Base-by-base conservation (phyloP, 2,329 filamentous ascomycete species). In the Diaporthe citrichinensis region DNA sequence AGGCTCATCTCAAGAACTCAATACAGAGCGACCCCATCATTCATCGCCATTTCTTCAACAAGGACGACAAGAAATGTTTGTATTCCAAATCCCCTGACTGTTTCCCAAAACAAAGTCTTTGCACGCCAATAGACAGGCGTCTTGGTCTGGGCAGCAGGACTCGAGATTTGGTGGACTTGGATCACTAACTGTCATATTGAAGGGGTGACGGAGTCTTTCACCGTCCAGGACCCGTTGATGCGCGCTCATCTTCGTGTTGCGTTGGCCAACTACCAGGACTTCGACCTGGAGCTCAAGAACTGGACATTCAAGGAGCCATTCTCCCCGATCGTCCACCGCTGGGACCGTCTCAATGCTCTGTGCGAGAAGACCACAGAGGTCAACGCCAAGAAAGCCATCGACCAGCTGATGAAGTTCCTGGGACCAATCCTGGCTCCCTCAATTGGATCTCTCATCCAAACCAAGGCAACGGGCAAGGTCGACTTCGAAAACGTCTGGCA, bases 241-340 rank as follows among this genome's bases (percentile, higher is more conserved):
- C 74, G 80, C 28, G 72, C 74, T 12, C 78, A 84, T 8, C 78
- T 85, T 3, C 39, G 74, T 1, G 61, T 79, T 7, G 81, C 80
- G 9, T 80, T 85, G 2, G 76, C 78, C 67, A 80, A 81, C 23
- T 84, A 85, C 73, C 81, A 82, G 67, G 81, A 83, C 68, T 77
- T 84, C 2, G 81, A 84, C 77, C 76, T 81, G n/a, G 79, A 82
- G 23, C 74, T 83, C 4, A 76, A 80, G 71, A 77, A 80, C 49
- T 85, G 82, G 80, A 82, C 81, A 10, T 84, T 85, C 75, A 36
- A 74, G 9, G 78, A 79, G 2, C 82, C 82, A 0, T 84, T 82
- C 78, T 79, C 79, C 76, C 81, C 83, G 12, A 74, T 85, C 17
- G 83, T 85, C 5, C 83, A 85, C 72, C 81, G 83, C 39, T 85